Conservation (phyloP, 2,329 filamentous ascomycete species). For the Pleoardoris graminearum region DNA sequence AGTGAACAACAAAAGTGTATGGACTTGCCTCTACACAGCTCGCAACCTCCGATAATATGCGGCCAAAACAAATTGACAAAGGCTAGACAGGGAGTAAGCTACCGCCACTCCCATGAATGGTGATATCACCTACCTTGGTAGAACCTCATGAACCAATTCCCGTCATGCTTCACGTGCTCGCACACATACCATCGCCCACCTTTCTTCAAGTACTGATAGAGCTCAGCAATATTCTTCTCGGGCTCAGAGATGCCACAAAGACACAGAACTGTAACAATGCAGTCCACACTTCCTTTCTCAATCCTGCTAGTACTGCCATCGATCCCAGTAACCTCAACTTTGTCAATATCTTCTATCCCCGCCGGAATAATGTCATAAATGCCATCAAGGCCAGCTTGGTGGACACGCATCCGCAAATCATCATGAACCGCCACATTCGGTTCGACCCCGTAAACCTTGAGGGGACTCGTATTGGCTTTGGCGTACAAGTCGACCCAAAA, state of each 20-base stretch:
- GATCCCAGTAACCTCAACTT: background rate
- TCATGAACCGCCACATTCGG: background rate
- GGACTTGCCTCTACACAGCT: background rate
- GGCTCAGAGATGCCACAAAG: constrained; percentile 4
- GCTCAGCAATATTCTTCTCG: constrained; percentile 1
- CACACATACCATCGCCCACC: constrained; percentile 2
- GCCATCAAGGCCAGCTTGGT: background rate
- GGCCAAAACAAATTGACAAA: constrained; percentile 5
- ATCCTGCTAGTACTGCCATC: constrained; percentile 1
- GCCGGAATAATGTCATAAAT: background rate
- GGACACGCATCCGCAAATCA: background rate
- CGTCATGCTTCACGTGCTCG: background rate
- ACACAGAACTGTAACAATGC: constrained; percentile 2
- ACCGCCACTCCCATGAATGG: too few relatives aligned
- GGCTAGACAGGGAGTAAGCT: background rate
- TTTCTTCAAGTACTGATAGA: constrained; percentile 6
- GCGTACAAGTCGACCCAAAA: constrained; percentile 4
- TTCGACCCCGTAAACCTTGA: constrained; percentile 4
- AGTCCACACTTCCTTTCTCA: constrained; percentile 3
- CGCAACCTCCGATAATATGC: constrained; percentile 3
- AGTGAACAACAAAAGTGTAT: background rate
- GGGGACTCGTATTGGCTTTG: background rate
- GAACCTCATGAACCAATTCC: background rate
- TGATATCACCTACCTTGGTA: background rate
- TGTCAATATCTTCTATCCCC: constrained; percentile 2